phyloP scores from a whole-genome alignment of 176 grass and related monocot species.

The Ampelocalamus luodianensis region DNA sequence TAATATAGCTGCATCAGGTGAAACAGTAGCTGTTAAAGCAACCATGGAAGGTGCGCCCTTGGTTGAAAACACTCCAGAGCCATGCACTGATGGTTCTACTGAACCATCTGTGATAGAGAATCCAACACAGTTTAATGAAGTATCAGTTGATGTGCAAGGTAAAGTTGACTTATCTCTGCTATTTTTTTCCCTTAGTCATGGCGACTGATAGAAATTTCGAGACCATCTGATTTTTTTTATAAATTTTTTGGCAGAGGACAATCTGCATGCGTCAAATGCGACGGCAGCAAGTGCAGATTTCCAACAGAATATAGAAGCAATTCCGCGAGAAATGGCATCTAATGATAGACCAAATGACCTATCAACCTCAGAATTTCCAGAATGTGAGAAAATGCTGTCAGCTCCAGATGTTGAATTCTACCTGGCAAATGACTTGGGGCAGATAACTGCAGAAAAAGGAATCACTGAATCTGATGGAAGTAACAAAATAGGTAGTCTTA shows the following conservation, averaged over 20 bases:
- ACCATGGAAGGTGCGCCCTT: slow-evolving; percentile 29
- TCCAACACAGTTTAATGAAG: slow-evolving; percentile 36
- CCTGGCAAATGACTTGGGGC: slow-evolving; percentile 71
- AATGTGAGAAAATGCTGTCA: slow-evolving; percentile 84
- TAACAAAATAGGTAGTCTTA: slow-evolving; percentile 77
- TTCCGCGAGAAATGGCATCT: slow-evolving; percentile 40
- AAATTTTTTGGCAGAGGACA: slow-evolving; percentile 40
- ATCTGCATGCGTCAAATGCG: slow-evolving; percentile 41
- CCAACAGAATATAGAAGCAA: slow-evolving; percentile 46
- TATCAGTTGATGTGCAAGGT: slow-evolving; percentile 57
- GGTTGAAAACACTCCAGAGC: slow-evolving; percentile 49
- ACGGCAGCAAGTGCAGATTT: slow-evolving; percentile 38
- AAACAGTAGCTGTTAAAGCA: slow-evolving; percentile 37
- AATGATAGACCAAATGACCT: slow-evolving; percentile 50
- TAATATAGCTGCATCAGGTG: slow-evolving; percentile 43
- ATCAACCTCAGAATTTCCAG: slow-evolving; percentile 60
- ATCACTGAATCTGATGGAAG: slow-evolving; percentile 88
- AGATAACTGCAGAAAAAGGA: slow-evolving; percentile 82
- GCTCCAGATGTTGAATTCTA: slow-evolving; percentile 55
- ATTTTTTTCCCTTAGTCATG: neutral
- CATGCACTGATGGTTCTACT: slow-evolving; percentile 32
- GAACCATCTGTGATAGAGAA: slow-evolving; percentile 35
- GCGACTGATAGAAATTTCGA: neutral
- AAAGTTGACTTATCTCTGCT: slow-evolving; percentile 34
- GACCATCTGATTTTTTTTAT: slow-evolving; percentile 23